Percentiles rank a stretch among this genome's conserved stretches.
Conservation (phyloP, 2,329 filamentous ascomycete genomes). For the Clarireedia homoeocarpa region DNA sequence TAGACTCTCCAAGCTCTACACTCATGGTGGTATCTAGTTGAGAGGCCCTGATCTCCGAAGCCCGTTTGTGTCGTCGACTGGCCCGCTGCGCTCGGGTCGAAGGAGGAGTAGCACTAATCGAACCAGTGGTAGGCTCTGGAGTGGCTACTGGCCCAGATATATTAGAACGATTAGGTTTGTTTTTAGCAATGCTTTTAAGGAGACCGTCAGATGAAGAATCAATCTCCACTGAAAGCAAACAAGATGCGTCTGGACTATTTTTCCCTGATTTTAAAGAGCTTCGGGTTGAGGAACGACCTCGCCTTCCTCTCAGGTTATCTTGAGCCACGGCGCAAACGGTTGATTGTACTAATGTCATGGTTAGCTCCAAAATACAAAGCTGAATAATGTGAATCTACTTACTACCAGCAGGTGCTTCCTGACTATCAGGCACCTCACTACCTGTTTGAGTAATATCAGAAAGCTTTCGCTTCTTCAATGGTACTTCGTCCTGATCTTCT, state of each 20-base stretch:
- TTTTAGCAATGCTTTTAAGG: no score
- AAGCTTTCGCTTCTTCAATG: conserved; percentile 18
- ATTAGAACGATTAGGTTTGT: no score
- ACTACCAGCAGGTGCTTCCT: conserved; percentile 12
- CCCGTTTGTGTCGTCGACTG: not conserved
- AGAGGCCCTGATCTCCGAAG: not conserved
- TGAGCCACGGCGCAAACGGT: not conserved
- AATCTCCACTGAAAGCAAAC: not conserved
- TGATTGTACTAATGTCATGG: not conserved
- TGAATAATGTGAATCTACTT: not conserved
- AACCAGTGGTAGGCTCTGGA: not conserved
- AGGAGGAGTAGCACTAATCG: not conserved
- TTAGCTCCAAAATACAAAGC: not conserved
- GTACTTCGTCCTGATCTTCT: not conserved
- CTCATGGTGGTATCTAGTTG: not conserved
- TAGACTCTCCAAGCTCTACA: not conserved
- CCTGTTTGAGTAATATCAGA: conserved; percentile 9
- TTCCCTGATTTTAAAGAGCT: not conserved
- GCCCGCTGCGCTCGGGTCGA: not conserved
- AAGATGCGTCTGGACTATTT: not conserved
- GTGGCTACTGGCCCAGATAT: not conserved
- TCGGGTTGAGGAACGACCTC: conserved; percentile 11
- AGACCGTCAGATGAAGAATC: not conserved
- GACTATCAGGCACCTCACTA: conserved; percentile 20
- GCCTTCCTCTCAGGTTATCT: not conserved